Evolutionary conservation across 441 rosid species (phyloP), one percentile per base, ranked within the genome.

Genomic region (Pelargonium australe): DNA sequence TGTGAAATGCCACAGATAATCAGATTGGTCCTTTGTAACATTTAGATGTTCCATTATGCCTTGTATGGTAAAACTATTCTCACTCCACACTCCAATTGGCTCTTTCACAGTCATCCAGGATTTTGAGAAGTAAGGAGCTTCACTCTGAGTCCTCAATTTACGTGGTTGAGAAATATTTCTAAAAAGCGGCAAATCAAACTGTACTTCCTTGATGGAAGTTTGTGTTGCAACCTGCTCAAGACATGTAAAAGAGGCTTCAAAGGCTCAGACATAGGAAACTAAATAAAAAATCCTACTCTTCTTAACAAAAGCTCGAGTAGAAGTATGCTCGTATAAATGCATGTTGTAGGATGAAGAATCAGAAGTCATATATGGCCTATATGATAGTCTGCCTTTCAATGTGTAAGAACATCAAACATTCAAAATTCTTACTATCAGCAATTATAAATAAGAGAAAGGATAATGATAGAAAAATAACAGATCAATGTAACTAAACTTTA

Each of bases 11-110:
- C 99, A 94, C 8, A 94, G 85, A 75, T 91, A 94, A 83, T 94
- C 99, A 76, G 99, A 88, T 58, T 13, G 66, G 68, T 94, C 99
- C 74, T 91, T 94, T 70, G 99, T 91, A 23, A 94, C 97, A 61
- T 94, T 89, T 76, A 94, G 78, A 84, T 94, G 97, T 86, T 91
- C 99, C 86, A 89, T 76, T 47, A 94, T 79, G 71, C 97, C 96
- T 84, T 81, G 76, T 65, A 66, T 65, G 31, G 96, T 89, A 76
- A 94, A 85, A 82, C 71, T 87, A 72, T 83, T 73, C 71, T 80
- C 83, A 79, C 96, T 86, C 97, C 97, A 94, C 77, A 89, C 63
- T 73, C 82, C 80, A 72, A 86, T 82, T 53, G 96, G 94, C 85
- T 94, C 99, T 77, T 81, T 81, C 41, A 85, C 71, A 77, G 86